A percentile compares a stretch with the other conserved stretches of the same genome.
Evolutionary conservation across 2,329 filamentous ascomycete genomes (phyloP).

Genomic region (Cladorrhinum sp.): DNA sequence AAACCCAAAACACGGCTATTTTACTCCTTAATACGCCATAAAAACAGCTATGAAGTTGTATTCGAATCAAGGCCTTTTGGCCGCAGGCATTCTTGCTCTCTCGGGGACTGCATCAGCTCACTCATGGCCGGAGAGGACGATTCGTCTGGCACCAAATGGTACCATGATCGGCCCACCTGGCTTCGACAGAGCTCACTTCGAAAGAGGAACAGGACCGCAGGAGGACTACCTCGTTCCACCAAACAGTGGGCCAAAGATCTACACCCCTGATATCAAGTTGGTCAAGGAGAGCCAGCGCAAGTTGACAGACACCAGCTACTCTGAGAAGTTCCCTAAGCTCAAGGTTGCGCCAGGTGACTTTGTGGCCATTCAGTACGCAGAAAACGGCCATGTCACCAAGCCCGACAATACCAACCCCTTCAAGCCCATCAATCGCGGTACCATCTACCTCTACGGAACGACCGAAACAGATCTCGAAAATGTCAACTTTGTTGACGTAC

Average conservation of each 20-base stretch:
- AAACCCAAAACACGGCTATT: not conserved
- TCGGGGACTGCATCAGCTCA: slow-evolving; percentile 51
- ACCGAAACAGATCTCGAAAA: slow-evolving; percentile 47
- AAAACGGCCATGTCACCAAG: slow-evolving; percentile 73
- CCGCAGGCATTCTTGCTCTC: slow-evolving; percentile 31
- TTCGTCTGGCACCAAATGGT: slow-evolving; percentile 69
- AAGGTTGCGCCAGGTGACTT: slow-evolving; percentile 57
- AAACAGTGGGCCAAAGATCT: slow-evolving; percentile 43
- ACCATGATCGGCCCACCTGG: slow-evolving; percentile 68
- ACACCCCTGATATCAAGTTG: slow-evolving; percentile 53
- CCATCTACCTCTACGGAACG: slow-evolving; percentile 74
- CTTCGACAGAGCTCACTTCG: slow-evolving; percentile 69
- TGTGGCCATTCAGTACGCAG: slow-evolving; percentile 65
- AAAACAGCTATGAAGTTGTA: not conserved
- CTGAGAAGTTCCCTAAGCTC: slow-evolving; percentile 60
- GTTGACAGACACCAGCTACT: slow-evolving; percentile 48
- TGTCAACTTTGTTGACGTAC: slow-evolving; percentile 60
- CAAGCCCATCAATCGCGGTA: slow-evolving; percentile 65
- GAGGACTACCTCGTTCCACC: slow-evolving; percentile 63
- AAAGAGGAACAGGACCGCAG: slow-evolving; percentile 54
- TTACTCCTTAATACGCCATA: slow-evolving; percentile 1
- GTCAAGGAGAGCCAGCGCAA: slow-evolving; percentile 63
- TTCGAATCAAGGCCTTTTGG: slow-evolving; percentile 6
- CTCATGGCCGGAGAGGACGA: slow-evolving; percentile 78
- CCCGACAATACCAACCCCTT: slow-evolving; percentile 48